A percentile compares a stretch with the other conserved stretches of the same genome.
Conservation (phyloP, 768 basidiomycete species). For the Amanita rubescens region DNA sequence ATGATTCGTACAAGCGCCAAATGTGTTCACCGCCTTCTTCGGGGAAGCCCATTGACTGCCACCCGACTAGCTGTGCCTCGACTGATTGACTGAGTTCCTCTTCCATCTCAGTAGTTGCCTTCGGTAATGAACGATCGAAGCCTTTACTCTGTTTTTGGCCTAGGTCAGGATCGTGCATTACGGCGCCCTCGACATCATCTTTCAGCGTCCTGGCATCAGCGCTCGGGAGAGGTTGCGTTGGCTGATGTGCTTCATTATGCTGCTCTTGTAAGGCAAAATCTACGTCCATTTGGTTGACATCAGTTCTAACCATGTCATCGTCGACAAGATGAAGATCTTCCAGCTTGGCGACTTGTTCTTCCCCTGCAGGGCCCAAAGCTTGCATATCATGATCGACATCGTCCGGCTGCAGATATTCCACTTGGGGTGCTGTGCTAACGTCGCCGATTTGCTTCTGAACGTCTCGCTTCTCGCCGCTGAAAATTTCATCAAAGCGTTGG, state of each 20-base stretch:
- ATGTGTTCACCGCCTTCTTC: conserved; percentile 55
- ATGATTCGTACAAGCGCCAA: conserved; percentile 88
- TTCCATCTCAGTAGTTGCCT: conserved; percentile 27
- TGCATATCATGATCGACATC: conserved; percentile 72
- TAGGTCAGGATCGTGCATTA: conserved; percentile 28
- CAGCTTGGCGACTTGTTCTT: conserved; percentile 77
- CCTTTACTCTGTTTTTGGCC: conserved; percentile 14
- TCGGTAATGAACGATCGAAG: conserved; percentile 20
- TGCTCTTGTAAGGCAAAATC: conserved; percentile 20
- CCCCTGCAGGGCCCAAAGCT: conserved; percentile 80
- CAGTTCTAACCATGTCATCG: conserved; percentile 32
- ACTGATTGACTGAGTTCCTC: conserved; percentile 23
- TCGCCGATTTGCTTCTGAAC: conserved; percentile 30
- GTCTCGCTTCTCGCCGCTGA: conserved; percentile 33
- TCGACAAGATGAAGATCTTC: conserved; percentile 75
- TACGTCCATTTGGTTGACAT: conserved; percentile 43
- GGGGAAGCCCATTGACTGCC: conserved; percentile 56
- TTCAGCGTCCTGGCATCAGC: conserved; percentile 13
- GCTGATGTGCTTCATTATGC: conserved; percentile 10
- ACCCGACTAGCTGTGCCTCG: conserved; percentile 48
- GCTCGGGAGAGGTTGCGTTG: conserved; percentile 13
- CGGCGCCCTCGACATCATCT: conserved; percentile 36
- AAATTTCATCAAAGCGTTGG: conserved; percentile 79
- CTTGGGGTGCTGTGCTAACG: conserved; percentile 33
- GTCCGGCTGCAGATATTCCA: conserved; percentile 75